These are phyloP conservation scores for Glutinoglossum americanum DNA, from an alignment of 495 filamentous ascomycete genomes.

Conservation along the genomic window DNA sequence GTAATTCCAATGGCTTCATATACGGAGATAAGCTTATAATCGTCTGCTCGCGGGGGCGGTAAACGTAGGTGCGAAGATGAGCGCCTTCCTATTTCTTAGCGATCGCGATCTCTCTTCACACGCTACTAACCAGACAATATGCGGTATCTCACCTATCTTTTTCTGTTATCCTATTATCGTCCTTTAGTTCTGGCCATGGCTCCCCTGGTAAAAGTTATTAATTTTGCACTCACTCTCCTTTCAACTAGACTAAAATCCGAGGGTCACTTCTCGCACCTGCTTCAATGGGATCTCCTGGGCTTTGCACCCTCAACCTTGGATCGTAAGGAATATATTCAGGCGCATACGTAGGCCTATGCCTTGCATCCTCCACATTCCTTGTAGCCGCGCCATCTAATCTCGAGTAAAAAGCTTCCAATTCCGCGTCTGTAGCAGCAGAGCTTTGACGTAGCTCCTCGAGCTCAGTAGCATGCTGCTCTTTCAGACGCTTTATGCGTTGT, in stretches of 20 bases:
- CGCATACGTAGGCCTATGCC: background rate
- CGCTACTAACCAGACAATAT: background rate
- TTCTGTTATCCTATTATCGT: background rate
- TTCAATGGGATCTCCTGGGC: no score
- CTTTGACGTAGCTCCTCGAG: background rate
- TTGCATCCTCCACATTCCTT: background rate
- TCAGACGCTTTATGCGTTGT: background rate
- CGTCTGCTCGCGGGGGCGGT: background rate
- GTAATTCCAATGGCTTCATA: background rate
- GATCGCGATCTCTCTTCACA: background rate
- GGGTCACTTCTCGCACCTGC: background rate
- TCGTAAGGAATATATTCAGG: background rate
- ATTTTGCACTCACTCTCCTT: background rate
- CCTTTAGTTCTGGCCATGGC: background rate
- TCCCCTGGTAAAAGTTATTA: background rate
- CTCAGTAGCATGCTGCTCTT: background rate
- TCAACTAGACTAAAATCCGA: no score
- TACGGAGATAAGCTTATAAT: background rate
- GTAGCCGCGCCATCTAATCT: no score
- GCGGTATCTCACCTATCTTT: background rate
- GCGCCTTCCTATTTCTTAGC: background rate
- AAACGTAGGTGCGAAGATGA: background rate
- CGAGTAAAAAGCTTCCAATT: background rate
- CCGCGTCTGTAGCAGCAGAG: background rate
- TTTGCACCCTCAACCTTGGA: background rate